Conservation (phyloP, 306 rosid species). For the Fagus crenata region DNA sequence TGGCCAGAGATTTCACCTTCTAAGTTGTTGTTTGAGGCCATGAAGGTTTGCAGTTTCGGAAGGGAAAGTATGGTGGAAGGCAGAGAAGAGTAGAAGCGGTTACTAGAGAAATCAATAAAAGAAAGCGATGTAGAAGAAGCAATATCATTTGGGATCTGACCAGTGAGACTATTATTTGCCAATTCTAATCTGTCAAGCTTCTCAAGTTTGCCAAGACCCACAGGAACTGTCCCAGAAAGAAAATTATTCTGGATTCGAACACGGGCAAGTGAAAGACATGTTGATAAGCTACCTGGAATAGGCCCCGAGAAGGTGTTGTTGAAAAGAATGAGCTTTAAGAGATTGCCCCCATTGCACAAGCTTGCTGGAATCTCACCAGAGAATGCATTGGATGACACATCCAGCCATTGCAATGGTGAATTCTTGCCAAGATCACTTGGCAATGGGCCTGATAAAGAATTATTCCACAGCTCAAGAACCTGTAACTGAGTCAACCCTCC, state of each 20-base stretch:
- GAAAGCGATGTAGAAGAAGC: conserved; percentile 81
- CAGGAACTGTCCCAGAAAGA: conserved; percentile 70
- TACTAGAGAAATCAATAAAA: conserved; percentile 83
- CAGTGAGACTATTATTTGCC: conserved; percentile 84
- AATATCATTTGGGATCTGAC: conserved; percentile 77
- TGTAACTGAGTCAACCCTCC: conserved; percentile 58
- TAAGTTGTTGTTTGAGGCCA: conserved; percentile 67
- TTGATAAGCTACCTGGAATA: conserved; percentile 63
- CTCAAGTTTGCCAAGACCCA: conserved; percentile 81
- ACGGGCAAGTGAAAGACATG: conserved; percentile 70
- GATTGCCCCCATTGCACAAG: conserved; percentile 73
- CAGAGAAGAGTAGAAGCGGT: conserved; percentile 69
- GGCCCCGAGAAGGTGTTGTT: conserved; percentile 79
- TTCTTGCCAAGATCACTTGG: conserved; percentile 75
- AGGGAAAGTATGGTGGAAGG: conserved; percentile 79
- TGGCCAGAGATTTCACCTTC: conserved; percentile 79
- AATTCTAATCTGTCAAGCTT: conserved; percentile 90
- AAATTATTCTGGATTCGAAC: conserved; percentile 88
- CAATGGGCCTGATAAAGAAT: conserved; percentile 71
- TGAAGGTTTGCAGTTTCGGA: conserved; percentile 74
- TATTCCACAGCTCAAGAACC: conserved; percentile 90
- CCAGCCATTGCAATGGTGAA: conserved; percentile 82
- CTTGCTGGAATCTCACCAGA: conserved; percentile 74
- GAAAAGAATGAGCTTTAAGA: conserved; percentile 94
- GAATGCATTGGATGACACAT: conserved; percentile 82